These are phyloP conservation scores for Verticillium tricorpus DNA, from an alignment of 2,329 filamentous ascomycete genomes.

Conservation along the genomic window DNA sequence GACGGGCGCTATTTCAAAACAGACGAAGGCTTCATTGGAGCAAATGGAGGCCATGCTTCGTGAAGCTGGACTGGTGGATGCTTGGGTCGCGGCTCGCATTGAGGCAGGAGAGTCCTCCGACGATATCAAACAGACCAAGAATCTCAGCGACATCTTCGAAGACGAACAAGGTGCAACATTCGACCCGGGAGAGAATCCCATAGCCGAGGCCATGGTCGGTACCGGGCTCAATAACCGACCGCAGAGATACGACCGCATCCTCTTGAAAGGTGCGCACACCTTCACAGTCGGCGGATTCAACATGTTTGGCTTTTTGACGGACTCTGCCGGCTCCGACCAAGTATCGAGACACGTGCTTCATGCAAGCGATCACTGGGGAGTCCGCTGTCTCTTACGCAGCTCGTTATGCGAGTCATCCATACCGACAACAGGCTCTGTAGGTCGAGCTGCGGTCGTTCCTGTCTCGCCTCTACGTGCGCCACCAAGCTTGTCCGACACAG, in stretches of 20 bases:
- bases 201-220: conserved; percentile 47
- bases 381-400: conserved; percentile 37
- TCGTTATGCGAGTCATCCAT: background rate
- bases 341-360: conserved; percentile 15
- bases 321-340: conserved; percentile 2
- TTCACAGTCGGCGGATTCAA: conserved; percentile 44
- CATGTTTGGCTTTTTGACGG: conserved; percentile 47
- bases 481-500: conserved; percentile 22
- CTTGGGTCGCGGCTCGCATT: conserved; percentile 43
- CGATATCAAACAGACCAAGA: conserved; percentile 13
- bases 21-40: conserved; percentile 37
- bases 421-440: background rate
- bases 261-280: conserved; percentile 39
- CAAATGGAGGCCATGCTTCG: conserved; percentile 42
- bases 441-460: conserved; percentile 18
- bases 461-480: conserved; percentile 27
- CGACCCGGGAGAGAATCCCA: conserved; percentile 51
- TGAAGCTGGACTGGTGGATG: conserved; percentile 44
- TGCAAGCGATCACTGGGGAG: conserved; percentile 56
- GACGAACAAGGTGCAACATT: conserved; percentile 64
- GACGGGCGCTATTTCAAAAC: conserved; percentile 46
- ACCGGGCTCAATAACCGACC: conserved; percentile 47
- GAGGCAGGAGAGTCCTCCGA: conserved; percentile 37
- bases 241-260: conserved; percentile 62
- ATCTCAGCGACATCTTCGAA: conserved; percentile 35